Evolutionary conservation across 306 rosid species (phyloP).

Genomic region (Glycine soja): DNA sequence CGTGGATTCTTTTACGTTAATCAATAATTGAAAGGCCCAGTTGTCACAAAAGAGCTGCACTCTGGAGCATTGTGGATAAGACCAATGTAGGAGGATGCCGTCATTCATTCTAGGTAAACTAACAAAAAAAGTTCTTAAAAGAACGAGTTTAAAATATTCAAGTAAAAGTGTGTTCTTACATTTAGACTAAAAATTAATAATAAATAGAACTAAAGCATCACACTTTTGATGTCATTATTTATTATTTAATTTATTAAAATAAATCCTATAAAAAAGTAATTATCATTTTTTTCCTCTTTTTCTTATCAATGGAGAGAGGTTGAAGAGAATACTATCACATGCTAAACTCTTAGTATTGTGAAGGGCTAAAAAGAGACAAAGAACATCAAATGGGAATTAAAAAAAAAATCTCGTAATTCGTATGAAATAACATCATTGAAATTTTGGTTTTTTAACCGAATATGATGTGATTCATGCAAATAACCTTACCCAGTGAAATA

Average conservation of each 20-base stretch:
- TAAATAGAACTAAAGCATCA: neutral
- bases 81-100: conserved; percentile 38
- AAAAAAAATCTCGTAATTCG: neutral
- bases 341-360: no score
- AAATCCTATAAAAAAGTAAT: neutral
- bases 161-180: neutral
- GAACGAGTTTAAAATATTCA: neutral
- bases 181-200: neutral
- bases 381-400: no score
- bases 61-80: conserved; percentile 21
- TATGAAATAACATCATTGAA: neutral
- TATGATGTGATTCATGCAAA: neutral
- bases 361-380: no score
- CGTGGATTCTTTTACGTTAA: conserved; percentile 28
- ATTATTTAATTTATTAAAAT: neutral
- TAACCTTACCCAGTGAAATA: neutral
- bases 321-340: neutral
- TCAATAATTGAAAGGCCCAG: conserved; percentile 12
- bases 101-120: conserved; percentile 32
- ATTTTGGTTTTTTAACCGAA: no score
- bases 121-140: neutral
- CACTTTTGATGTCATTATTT: neutral
- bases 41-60: conserved; percentile 24
- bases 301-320: neutral
- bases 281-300: neutral